Evolutionary conservation across 2,329 filamentous ascomycete species (phyloP).

Genomic region (Lizonia empirigonia): DNA sequence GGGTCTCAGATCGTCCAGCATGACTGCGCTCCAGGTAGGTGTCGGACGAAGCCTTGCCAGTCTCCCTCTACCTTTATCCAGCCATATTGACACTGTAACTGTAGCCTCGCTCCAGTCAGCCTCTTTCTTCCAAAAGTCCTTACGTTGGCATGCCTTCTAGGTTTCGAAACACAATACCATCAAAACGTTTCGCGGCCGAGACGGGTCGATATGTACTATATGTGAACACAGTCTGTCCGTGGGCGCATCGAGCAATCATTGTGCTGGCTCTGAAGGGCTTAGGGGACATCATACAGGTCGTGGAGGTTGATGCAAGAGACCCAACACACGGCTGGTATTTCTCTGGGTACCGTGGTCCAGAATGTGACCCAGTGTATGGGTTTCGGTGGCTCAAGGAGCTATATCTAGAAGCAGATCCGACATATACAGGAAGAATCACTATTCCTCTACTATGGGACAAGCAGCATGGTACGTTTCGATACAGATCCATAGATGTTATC

Average conservation of each 20-base stretch:
- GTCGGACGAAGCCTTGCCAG: too few relatives aligned
- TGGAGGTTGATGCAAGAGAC: conserved; percentile 49
- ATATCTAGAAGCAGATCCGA: conserved; percentile 71
- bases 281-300: conserved; percentile 56
- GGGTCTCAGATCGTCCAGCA: conserved; percentile 1
- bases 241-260: conserved; percentile 62
- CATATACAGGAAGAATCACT: conserved; percentile 66
- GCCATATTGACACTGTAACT: background rate
- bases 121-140: background rate
- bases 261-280: conserved; percentile 58
- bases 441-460: conserved; percentile 79
- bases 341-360: conserved; percentile 34
- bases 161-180: conserved; percentile 64
- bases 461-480: conserved; percentile 51
- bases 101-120: background rate
- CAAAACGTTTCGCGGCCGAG: conserved; percentile 62
- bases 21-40: conserved; percentile 21
- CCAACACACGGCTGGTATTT: conserved; percentile 42
- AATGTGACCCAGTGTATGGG: conserved; percentile 38
- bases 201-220: conserved; percentile 67
- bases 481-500: too few relatives aligned
- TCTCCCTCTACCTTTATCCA: background rate
- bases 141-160: conserved; percentile 3
- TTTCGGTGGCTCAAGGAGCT: conserved; percentile 61
- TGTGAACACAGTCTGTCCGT: conserved; percentile 65